A percentile compares a stretch with the other conserved stretches of the same genome.
Conservation (phyloP, 768 basidiomycete species). For the Saitozyma sp. region DNA sequence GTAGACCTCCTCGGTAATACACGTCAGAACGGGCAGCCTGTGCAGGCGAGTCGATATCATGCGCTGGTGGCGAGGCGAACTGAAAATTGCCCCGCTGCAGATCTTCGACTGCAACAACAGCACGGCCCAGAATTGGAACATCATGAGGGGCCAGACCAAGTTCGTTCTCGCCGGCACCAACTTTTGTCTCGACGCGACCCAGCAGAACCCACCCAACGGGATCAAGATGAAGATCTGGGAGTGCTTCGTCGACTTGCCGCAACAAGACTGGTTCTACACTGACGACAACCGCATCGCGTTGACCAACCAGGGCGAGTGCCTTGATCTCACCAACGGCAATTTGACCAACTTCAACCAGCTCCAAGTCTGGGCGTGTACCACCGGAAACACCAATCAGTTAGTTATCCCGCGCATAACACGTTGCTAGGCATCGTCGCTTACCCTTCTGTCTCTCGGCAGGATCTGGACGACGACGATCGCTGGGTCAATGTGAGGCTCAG, state of each 20-base stretch:
- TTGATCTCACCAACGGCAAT: constrained; percentile 24
- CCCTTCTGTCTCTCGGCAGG: too few species aligned
- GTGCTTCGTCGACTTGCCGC: constrained; percentile 28
- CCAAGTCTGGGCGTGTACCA: constrained; percentile 7
- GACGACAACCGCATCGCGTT: constrained; percentile 30
- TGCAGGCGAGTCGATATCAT: too few species aligned
- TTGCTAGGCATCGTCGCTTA: too few species aligned
- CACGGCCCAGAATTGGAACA: constrained; percentile 26
- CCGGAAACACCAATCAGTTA: constrained; percentile 6
- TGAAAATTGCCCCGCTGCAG: constrained; percentile 5
- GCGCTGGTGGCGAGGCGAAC: too few species aligned
- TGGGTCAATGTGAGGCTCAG: too few species aligned
- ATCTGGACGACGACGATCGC: too few species aligned
- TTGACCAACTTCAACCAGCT: constrained; percentile 3
- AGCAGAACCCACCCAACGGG: constrained; percentile 22
- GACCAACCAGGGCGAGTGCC: constrained; percentile 20
- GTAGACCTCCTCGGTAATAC: too few species aligned
- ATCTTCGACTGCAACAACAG: constrained; percentile 34
- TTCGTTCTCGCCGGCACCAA: constrained; percentile 32
- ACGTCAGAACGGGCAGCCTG: too few species aligned
- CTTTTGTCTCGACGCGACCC: constrained; percentile 39
- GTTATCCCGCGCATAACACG: too few species aligned
- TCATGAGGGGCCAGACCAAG: constrained; percentile 19
- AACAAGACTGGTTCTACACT: constrained; percentile 38
- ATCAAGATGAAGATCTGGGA: constrained; percentile 38